Evolutionary conservation across 2,329 filamentous ascomycete genomes (phyloP).

Genomic region (Rhytidhysteron rufulum): DNA sequence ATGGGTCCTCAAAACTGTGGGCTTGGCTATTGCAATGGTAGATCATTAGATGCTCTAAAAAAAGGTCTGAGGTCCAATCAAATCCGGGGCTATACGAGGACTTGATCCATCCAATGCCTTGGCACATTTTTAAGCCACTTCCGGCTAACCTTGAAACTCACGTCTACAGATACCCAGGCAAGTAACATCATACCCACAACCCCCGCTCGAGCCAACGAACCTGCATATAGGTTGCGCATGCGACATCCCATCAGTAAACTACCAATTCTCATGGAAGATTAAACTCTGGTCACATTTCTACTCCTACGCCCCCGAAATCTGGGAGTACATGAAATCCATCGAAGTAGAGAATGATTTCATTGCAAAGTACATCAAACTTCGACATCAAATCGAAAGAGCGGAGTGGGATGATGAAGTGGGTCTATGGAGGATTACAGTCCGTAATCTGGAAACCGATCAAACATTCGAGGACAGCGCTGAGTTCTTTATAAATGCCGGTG

Average conservation of each 20-base stretch:
- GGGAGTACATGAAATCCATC: slow-evolving; percentile 46
- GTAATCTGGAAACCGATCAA: slow-evolving; percentile 20
- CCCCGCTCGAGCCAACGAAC: not conserved
- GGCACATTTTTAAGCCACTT: not conserved
- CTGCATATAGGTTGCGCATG: slow-evolving; percentile 41
- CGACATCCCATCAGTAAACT: slow-evolving; percentile 47
- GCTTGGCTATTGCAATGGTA: too few relatives aligned
- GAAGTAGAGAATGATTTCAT: slow-evolving; percentile 42
- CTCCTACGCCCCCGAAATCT: slow-evolving; percentile 47
- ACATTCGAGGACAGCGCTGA: slow-evolving; percentile 22
- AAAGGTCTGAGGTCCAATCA: too few relatives aligned
- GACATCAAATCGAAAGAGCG: slow-evolving; percentile 37
- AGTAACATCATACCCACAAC: not conserved
- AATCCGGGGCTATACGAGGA: too few relatives aligned
- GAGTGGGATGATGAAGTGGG: slow-evolving; percentile 37
- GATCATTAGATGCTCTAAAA: too few relatives aligned
- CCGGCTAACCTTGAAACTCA: not conserved
- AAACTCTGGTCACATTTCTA: slow-evolving; percentile 47
- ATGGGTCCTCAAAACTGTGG: too few relatives aligned
- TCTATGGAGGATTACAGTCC: slow-evolving; percentile 29
- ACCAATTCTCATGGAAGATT: slow-evolving; percentile 51
- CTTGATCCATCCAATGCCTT: too few relatives aligned
- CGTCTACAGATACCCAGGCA: slow-evolving; percentile 6
- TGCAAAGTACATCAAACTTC: slow-evolving; percentile 40
- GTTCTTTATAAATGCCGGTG: slow-evolving; percentile 38